Base-by-base conservation (phyloP, 176 grass and related monocot species). In the Otatea glauca region DNA sequence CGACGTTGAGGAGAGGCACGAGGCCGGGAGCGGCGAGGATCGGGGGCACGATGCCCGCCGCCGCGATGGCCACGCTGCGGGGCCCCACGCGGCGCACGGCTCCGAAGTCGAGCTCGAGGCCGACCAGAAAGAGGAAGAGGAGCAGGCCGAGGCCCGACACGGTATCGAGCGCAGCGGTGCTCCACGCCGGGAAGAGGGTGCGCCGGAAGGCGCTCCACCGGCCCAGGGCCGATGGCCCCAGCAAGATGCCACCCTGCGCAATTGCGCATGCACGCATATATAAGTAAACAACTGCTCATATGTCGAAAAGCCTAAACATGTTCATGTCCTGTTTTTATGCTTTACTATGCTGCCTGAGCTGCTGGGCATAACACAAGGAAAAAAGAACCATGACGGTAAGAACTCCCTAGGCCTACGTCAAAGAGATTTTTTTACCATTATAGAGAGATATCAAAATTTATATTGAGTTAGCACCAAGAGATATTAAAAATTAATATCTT, bases 71-170 rank as follows among this genome's bases (percentile, higher is more conserved):
- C 37, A 97, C 86, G 74, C 81, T 84, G 92, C 90, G 65, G 15
- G 88, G 20, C 2, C 94, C 94, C n/a, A 34, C 86, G 7, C 84
- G 86, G 68, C 84, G 90, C 51, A 94, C 88, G 74, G 90, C 79
- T 5, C 73, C 66, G 55, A 97, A 82, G 70, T 97, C 92, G 74
- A 97, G 88, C 84, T 97, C 92, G 6, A 97, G 88, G 65, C 88
- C 92, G 49, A 97, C 86, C 3, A 94, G 62, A 81, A 97, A 89
- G 18, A 97, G 90, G 74, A 92, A 97, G 84, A 94, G 90, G 34
- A 97, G 88, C 51, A 97, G 86, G 37, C 90, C 92, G 5, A 97
- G 88, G 92, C 86, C 91, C 0, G 94, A 91, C 4, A 92, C 88
- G 23, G 94, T 91, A 78, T 94, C 92, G 0, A 97, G 94, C 72